Base-by-base conservation (phyloP, 2,329 filamentous ascomycete species). In the Exophiala sp. region DNA sequence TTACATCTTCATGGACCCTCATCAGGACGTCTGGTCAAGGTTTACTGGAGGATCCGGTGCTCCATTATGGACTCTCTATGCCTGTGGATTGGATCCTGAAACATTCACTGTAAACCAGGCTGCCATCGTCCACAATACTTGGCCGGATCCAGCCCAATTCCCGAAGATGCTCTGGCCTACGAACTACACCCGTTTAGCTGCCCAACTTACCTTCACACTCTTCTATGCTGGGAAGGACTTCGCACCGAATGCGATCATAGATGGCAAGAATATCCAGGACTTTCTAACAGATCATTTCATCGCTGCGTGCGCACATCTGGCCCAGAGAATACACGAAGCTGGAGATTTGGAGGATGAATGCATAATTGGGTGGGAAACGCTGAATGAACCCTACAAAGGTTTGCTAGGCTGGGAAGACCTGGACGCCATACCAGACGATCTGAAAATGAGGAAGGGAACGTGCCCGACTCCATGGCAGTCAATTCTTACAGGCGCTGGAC, bases 131-230 rank as follows among this genome's bases (percentile, higher is more conserved):
- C 93, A 98, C 46, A 98, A 97, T 63, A 94, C 87, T 1, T 96
- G 88, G 64, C 82, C 87, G 8, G 79, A 95, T 16, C 88, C 90
- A 7, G 83, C 83, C 21, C 78, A 83, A 1, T 98, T 91, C 59
- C 93, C 93, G 19, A 97, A 96, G 72, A 98, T 98, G 94, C 91
- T 97, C 50, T 98, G 93, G 93, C 89, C 91, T 13, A 97, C 94
- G 44, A 98, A 98, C 66, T 98, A 98, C 68, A 86, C 82, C 55
- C 81, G 93, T 19, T 75, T 97, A 43, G 90, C 85, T 2, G 86
- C 85, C 43, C 88, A 90, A 58, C 90, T 88, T 39, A 88, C 97
- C 60, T 97, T 96, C 66, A 95, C 91, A 0, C 72, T 97, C 44
- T 98, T 95, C 72, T 98, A 94, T 66, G 90, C 79, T 7, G 93